Base-by-base conservation (phyloP, 331 rosid genomes). In the Cydonia oblonga region DNA sequence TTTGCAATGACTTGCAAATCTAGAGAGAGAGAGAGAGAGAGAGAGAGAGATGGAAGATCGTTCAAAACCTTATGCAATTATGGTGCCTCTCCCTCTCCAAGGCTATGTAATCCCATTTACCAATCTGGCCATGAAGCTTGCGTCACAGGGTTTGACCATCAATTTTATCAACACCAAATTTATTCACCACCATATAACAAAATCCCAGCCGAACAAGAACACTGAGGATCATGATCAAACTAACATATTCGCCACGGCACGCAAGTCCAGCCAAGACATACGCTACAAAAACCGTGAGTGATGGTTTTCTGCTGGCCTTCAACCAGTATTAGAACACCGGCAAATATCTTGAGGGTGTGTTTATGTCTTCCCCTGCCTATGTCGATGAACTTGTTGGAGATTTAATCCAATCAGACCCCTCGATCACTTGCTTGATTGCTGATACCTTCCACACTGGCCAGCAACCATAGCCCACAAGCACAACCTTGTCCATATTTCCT, bases 81-180 rank as follows among this genome's bases (percentile, higher is more conserved):
- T 80, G 32, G 51, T 80, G 52, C 3, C 84, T 49, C 60, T 54
- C 59, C 71, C 80, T 76, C 84, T 75, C 44, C 84, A 80, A 66
- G 78, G 84, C 75, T 80, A 71, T 59, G 80, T 80, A 6, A 80
- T 75, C 62, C 84, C 84, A 18, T 26, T 60, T 14, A 69, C 76
- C 59, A 77, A 75, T 75, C 70, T 80, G 6, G 84, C 84, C 23
- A 7, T 75, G 18, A 80, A 71, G 74, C 84, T 80, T 26, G 84
- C 84, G 25, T 33, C 75, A 2, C 84, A 80, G 42, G 20, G 38
- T 80, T 26, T 26, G 28, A 26, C 28, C 28, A 26, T 29, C 71
- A 80, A 80, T 71, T 80, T 80, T 35, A 70, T 80, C n/a, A 80
- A 80, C 67, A 71, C 84, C n/a, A 40, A 46, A 8, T 56, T 28